These are phyloP conservation scores for Myriosclerotinia curreyana DNA, from an alignment of 2,329 filamentous ascomycete genomes.

Conservation along the genomic window DNA sequence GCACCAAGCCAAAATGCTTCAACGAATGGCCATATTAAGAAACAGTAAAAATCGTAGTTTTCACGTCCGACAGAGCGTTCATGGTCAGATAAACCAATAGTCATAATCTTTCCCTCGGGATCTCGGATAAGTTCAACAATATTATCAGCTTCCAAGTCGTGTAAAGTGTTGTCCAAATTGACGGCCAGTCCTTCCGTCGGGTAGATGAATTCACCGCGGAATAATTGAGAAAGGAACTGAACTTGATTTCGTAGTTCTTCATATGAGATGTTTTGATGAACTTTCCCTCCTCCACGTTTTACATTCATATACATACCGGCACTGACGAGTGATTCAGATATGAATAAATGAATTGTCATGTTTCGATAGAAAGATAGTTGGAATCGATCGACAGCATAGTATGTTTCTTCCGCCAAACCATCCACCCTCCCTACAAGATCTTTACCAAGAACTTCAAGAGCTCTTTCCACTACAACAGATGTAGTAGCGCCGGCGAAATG, in stretches of 20 bases:
- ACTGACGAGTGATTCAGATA: slow-evolving; percentile 86
- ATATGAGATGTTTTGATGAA: slow-evolving; percentile 75
- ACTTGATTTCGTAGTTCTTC: slow-evolving; percentile 73
- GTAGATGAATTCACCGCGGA: slow-evolving; percentile 97
- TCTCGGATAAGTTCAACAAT: slow-evolving; percentile 67
- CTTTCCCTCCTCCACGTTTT: slow-evolving; percentile 83
- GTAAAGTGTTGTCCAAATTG: slow-evolving; percentile 79
- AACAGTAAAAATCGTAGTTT: slow-evolving; percentile 98
- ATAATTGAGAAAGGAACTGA: slow-evolving; percentile 85
- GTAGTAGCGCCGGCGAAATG: slow-evolving; percentile 84
- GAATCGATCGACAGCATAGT: slow-evolving; percentile 92
- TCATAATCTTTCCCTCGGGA: slow-evolving; percentile 54
- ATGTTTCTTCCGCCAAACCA: slow-evolving; percentile 84
- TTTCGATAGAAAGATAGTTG: slow-evolving; percentile 98
- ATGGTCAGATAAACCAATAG: slow-evolving; percentile 69
- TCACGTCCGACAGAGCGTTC: slow-evolving; percentile 80
- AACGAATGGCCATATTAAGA: slow-evolving; percentile 97
- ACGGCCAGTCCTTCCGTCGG: slow-evolving; percentile 75
- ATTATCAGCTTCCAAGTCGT: slow-evolving; percentile 72
- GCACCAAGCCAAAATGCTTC: slow-evolving; percentile 91
- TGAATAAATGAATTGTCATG: slow-evolving; percentile 98
- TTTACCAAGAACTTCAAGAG: slow-evolving; percentile 85
- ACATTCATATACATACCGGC: slow-evolving; percentile 86
- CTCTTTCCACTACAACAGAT: slow-evolving; percentile 79
- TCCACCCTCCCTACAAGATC: slow-evolving; percentile 79